phyloP scores from a whole-genome alignment of 768 basidiomycete species.

The Pleurotus ostreatus region DNA sequence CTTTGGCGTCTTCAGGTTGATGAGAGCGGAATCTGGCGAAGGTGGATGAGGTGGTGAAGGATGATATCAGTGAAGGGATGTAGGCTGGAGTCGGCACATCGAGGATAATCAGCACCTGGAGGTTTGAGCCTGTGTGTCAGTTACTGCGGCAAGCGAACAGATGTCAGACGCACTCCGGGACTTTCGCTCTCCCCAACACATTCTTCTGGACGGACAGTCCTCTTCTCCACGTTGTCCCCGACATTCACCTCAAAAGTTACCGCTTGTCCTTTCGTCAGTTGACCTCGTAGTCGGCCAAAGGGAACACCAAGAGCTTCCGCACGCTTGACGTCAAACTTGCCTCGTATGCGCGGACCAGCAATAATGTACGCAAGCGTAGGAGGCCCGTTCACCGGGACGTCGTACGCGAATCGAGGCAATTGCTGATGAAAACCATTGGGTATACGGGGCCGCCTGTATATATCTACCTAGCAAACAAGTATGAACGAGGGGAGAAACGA shows the following conservation, averaged over 20 bases:
- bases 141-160: background rate
- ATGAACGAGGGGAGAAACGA: background rate
- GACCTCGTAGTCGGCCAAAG: slow-evolving; percentile 50
- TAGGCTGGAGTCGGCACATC: slow-evolving; percentile 65
- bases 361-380: slow-evolving; percentile 47
- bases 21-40: slow-evolving; percentile 47
- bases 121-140: background rate
- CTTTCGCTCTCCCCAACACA: slow-evolving; percentile 50
- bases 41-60: slow-evolving; percentile 42
- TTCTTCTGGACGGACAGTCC: slow-evolving; percentile 58
- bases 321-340: slow-evolving; percentile 69
- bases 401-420: slow-evolving; percentile 29
- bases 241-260: slow-evolving; percentile 54
- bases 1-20: slow-evolving; percentile 30
- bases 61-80: slow-evolving; percentile 45
- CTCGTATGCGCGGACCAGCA: slow-evolving; percentile 49
- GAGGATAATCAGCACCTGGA: slow-evolving; percentile 60
- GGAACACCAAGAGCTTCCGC: slow-evolving; percentile 65
- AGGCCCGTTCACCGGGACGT: slow-evolving; percentile 15
- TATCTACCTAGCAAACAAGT: slow-evolving; percentile 19
- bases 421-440: slow-evolving; percentile 33
- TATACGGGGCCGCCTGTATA: slow-evolving; percentile 21
- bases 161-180: slow-evolving; percentile 34
- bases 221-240: slow-evolving; percentile 30
- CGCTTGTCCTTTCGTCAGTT: slow-evolving; percentile 59